Evolutionary conservation across 225 moss, liverwort and hornwort genomes (phyloP), one percentile per base, ranked within the genome.

Genomic region (Anthoceros angustus): DNA sequence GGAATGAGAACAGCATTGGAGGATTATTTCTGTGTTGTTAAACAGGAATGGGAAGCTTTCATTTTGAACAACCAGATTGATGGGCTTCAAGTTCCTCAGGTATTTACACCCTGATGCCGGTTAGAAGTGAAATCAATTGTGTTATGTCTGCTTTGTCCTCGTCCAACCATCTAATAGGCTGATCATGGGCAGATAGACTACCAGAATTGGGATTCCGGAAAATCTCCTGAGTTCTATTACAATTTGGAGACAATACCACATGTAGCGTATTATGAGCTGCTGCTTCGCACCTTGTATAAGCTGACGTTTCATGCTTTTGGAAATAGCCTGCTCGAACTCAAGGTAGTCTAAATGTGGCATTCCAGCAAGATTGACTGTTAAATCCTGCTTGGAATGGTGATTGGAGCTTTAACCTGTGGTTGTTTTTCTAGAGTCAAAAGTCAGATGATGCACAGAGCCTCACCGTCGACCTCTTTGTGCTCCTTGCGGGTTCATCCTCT

Each of bases 401-500:
- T 65, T 65, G 6, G 38, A 10, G 24, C 42, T 14, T 21, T 12
- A 25, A 9, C 65, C 68, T 21, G 41, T 20, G 21, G 60, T 23
- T 63, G 61, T 39, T 18, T 72, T 74, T 42, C 10, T 39, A 45
- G 77, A 74, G 74, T 38, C 55, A 61, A 66, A 68, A 32, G 64
- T 72, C 71, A 14, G 64, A 76, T 70, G 77, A 75, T 40, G 43
- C 60, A 0, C 62, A 80, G 62, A 81, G 69, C 70, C 3, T 55
- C 14, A 23, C 23, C 55, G 55, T 7, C 16, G 14, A 55, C n/a
- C 76, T 95, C 41, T 91, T 85, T 74, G 80, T 86, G 41, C 73
- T 91, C 16, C 77, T 95, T 72, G 70, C 84, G 45, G 72, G 71
- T 63, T 79, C 76, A 12, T 74, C 82, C 39, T 63, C 74, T 42